Conservation (phyloP, 192 early-diverging fungal genomes). For the Haplosporangium gracile region DNA sequence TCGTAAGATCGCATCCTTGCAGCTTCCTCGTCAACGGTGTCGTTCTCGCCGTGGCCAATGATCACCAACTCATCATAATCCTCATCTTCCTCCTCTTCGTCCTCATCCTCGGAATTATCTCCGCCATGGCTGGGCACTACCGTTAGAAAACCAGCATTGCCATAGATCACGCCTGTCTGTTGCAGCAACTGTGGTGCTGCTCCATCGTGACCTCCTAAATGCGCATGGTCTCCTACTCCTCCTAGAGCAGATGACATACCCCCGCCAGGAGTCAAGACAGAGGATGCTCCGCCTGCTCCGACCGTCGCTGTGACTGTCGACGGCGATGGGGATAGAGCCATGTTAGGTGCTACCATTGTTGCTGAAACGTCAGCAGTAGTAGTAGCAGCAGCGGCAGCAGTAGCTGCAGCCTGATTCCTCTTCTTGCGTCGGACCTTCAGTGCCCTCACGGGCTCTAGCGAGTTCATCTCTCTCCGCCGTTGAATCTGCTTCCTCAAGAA, state of each 20-base stretch:
- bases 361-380: not conserved
- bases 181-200: not conserved
- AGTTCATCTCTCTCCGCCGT: conserved; percentile 50
- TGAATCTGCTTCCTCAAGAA: conserved; percentile 55
- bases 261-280: not conserved
- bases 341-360: not conserved
- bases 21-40: conserved; percentile 48
- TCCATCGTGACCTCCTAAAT: not conserved
- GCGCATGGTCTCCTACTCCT: conserved; percentile 9
- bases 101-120: conserved; percentile 31
- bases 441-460: conserved; percentile 27
- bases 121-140: not conserved
- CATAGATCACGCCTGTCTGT: not conserved
- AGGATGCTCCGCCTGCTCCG: not conserved
- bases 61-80: conserved; percentile 53
- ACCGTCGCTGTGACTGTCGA: not conserved
- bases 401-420: conserved; percentile 3
- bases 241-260: not conserved
- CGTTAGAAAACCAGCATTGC: not conserved
- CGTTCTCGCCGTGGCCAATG: conserved; percentile 51
- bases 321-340: not conserved
- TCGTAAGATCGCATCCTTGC: conserved; percentile 34
- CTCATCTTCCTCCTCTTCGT: conserved; percentile 47
- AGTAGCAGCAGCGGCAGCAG: not conserved
- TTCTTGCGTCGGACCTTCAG: conserved; percentile 33